Evolutionary conservation across 768 basidiomycete species (phyloP).

Genomic region (Lactarius quietus): DNA sequence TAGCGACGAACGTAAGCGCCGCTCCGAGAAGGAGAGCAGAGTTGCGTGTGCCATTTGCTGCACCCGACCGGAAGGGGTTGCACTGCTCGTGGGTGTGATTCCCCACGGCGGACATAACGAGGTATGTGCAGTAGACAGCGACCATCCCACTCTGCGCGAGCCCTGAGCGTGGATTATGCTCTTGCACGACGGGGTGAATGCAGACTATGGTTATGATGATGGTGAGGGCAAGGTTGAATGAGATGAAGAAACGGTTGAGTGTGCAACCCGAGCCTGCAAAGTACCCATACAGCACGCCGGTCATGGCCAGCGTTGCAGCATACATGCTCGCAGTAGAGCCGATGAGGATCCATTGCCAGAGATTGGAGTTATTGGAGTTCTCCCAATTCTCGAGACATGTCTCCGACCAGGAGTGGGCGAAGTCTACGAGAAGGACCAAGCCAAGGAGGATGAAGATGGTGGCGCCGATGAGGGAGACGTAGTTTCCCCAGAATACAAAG

Average conservation of each 20-base stretch:
- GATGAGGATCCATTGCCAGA: slow-evolving; percentile 97
- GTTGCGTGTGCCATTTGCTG: slow-evolving; percentile 61
- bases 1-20: slow-evolving; percentile 94
- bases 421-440: slow-evolving; percentile 95
- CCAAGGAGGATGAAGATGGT: slow-evolving; percentile 96
- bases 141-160: slow-evolving; percentile 96
- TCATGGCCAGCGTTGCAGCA: slow-evolving; percentile 76
- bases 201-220: slow-evolving; percentile 77
- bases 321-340: slow-evolving; percentile 92
- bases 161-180: slow-evolving; percentile 89
- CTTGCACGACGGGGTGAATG: slow-evolving; percentile 83
- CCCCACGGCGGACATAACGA: slow-evolving; percentile 88
- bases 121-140: slow-evolving; percentile 95
- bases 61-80: slow-evolving; percentile 74
- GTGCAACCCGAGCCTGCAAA: slow-evolving; percentile 86
- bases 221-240: slow-evolving; percentile 83
- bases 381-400: slow-evolving; percentile 97
- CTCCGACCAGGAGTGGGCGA: slow-evolving; percentile 98
- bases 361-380: slow-evolving; percentile 63
- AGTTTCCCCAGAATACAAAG: slow-evolving; percentile 99
- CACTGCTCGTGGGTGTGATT: slow-evolving; percentile 86
- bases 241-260: slow-evolving; percentile 96
- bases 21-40: slow-evolving; percentile 90
- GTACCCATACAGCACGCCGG: slow-evolving; percentile 85
- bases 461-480: slow-evolving; percentile 86